A percentile compares a stretch with the other conserved stretches of the same genome.
Conservation (phyloP, 2,329 filamentous ascomycete genomes). For the Fusarium sp. region DNA sequence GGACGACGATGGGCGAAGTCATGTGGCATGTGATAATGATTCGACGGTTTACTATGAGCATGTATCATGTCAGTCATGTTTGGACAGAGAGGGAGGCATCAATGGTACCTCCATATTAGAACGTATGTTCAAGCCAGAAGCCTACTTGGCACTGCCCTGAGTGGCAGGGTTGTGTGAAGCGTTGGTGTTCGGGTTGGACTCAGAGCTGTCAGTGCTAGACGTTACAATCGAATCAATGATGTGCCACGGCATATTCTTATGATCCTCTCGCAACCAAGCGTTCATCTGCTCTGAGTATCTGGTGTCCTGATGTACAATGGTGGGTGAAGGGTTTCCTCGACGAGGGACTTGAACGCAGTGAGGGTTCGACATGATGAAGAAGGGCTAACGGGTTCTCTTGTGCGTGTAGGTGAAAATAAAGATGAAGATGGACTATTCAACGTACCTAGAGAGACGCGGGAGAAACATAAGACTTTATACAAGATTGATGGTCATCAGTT, state of each 20-base stretch:
- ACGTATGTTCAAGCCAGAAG: fast-evolving
- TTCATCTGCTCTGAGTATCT: not conserved
- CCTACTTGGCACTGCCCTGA: conserved; percentile 5
- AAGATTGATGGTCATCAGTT: no score
- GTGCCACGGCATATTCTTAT: conserved; percentile 15
- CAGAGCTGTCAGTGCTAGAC: not conserved
- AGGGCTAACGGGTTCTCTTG: not conserved
- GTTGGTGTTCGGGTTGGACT: fast-evolving
- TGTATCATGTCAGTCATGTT: not conserved
- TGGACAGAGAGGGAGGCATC: fast-evolving
- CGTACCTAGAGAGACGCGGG: no score
- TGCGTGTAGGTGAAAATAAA: no score
- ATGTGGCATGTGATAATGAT: fast-evolving
- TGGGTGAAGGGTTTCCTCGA: fast-evolving
- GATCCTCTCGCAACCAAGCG: conserved; percentile 13
- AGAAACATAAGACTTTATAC: no score
- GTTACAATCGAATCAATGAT: not conserved
- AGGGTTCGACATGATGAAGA: not conserved
- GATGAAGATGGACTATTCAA: no score
- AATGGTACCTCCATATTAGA: not conserved
- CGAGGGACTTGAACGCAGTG: fast-evolving
- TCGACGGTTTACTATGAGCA: fast-evolving
- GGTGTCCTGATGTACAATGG: not conserved
- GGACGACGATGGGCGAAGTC: fast-evolving
- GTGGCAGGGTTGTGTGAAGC: not conserved